Evolutionary conservation across 495 filamentous ascomycete species (phyloP), one percentile per base, ranked within the genome.

Genomic region (Talaromyces trachyspermus): DNA sequence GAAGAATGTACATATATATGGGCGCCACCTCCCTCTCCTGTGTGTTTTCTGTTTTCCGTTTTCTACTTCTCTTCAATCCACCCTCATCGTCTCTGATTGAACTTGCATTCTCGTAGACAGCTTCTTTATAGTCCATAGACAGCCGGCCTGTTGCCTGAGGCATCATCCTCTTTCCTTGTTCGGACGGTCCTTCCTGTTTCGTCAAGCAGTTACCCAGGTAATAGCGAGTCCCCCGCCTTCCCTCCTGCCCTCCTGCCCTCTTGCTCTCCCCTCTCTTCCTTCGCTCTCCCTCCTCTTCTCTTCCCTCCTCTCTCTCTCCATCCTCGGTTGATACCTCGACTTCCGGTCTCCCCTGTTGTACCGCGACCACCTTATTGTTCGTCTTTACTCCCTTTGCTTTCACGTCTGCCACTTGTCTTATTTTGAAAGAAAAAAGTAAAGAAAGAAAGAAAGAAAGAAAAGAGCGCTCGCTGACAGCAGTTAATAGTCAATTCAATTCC

Each of bases 11-110:
- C 26, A 42, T 42, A 23, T 25, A 25, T 6, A 26, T 8, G 15
- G 39, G 39, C 26, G n/a, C 39, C 38, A 41, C 22, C 39, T n/a
- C 39, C 39, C n/a, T n/a, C n/a, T n/a, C n/a, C n/a, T n/a, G n/a
- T n/a, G n/a, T n/a, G n/a, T n/a, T 39, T 15, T 39, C 14, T 39
- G 5, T 6, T 15, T 24, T 19, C 40, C 24, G 14, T 7, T 20
- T 20, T 43, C 40, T 19, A 12, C 22, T 43, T 24, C 22, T 43
- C 24, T 24, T 43, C 9, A 43, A 17, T 43, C 19, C 40, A 22
- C 19, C 14, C n/a, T 8, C 22, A 6, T 19, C n/a, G 18, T 43
- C 40, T 43, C 14, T 40, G 29, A 33, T 33, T 12, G 27, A 30
- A 30, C 27, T 30, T 30, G 12, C 27, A 12, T 7, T 30, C 12